Evolutionary conservation across 768 basidiomycete species (phyloP).

Genomic region (Coprinopsis sp.): DNA sequence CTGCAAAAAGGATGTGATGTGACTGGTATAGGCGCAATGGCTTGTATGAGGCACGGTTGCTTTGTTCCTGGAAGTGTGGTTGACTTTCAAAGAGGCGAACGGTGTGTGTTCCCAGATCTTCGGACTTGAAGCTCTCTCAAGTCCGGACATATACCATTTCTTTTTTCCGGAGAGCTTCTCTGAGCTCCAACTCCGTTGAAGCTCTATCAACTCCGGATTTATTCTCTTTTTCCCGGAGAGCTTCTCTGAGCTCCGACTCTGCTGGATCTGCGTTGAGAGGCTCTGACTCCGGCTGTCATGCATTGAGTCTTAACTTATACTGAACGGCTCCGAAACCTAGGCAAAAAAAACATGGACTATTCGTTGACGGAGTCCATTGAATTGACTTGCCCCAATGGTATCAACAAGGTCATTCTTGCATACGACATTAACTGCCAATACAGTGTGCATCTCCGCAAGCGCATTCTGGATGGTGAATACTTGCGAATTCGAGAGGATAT

Average conservation of each 20-base stretch:
- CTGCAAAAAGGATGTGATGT: slow-evolving; percentile 4
- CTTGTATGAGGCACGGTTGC: slow-evolving; percentile 18
- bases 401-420: slow-evolving; percentile 2
- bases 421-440: slow-evolving; percentile 22
- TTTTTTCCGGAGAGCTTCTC: too few species aligned
- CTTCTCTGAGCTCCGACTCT: too few species aligned
- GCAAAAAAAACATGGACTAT: slow-evolving; percentile 24
- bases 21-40: slow-evolving; percentile 13
- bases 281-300: too few species aligned
- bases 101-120: too few species aligned
- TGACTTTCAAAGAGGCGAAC: slow-evolving; percentile 22
- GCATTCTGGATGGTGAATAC: neutral
- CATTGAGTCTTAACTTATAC: neutral
- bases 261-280: too few species aligned
- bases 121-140: too few species aligned
- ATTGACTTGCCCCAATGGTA: slow-evolving; percentile 2
- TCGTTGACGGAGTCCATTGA: slow-evolving; percentile 13
- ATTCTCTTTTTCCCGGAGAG: too few species aligned
- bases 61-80: slow-evolving; percentile 17
- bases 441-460: slow-evolving; percentile 1
- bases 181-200: too few species aligned
- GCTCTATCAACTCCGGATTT: too few species aligned
- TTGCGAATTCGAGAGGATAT: neutral
- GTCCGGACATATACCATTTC: too few species aligned
- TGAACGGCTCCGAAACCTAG: slow-evolving; percentile 8